Percentiles rank a stretch among this genome's conserved stretches.
Evolutionary conservation across 768 basidiomycete genomes (phyloP).

Genomic region (Xerocomellus dryophilus): DNA sequence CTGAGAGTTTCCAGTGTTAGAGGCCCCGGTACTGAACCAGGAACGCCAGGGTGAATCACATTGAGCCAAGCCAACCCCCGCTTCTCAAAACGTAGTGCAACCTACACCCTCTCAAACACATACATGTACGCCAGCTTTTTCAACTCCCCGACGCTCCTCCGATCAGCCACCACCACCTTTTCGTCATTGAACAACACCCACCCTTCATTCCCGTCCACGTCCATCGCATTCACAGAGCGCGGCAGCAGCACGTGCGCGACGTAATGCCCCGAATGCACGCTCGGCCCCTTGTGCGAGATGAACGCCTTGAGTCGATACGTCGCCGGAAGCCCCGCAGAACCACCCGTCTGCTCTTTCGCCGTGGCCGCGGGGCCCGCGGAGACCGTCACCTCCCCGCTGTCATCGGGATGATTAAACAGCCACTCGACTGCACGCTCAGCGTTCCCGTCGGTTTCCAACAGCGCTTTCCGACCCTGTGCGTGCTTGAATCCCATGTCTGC

Average conservation of each 20-base stretch:
- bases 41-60: too few species aligned
- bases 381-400: slow-evolving; percentile 59
- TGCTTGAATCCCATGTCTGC: slow-evolving; percentile 90
- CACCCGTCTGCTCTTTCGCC: slow-evolving; percentile 5
- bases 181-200: slow-evolving; percentile 98
- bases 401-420: slow-evolving; percentile 93
- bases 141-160: slow-evolving; percentile 74
- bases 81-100: too few species aligned
- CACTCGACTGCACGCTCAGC: slow-evolving; percentile 90
- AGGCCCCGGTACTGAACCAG: too few species aligned
- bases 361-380: slow-evolving; percentile 19
- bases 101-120: slow-evolving; percentile 61
- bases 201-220: slow-evolving; percentile 36
- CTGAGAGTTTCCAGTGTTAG: too few species aligned
- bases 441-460: slow-evolving; percentile 78
- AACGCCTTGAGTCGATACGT: too few species aligned
- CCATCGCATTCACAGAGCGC: slow-evolving; percentile 24
- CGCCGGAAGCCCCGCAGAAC: slow-evolving; percentile 62
- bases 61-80: too few species aligned
- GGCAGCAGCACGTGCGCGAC: slow-evolving; percentile 68
- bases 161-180: slow-evolving; percentile 89
- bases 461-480: slow-evolving; percentile 81
- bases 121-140: slow-evolving; percentile 91
- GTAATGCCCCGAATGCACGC: slow-evolving; percentile 93
- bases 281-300: slow-evolving; percentile 39